A percentile compares a stretch with the other conserved stretches of the same genome.
These are phyloP conservation scores for Picocystis salinarum DNA, from an alignment of 139 green algal species.

Conservation along the genomic window DNA sequence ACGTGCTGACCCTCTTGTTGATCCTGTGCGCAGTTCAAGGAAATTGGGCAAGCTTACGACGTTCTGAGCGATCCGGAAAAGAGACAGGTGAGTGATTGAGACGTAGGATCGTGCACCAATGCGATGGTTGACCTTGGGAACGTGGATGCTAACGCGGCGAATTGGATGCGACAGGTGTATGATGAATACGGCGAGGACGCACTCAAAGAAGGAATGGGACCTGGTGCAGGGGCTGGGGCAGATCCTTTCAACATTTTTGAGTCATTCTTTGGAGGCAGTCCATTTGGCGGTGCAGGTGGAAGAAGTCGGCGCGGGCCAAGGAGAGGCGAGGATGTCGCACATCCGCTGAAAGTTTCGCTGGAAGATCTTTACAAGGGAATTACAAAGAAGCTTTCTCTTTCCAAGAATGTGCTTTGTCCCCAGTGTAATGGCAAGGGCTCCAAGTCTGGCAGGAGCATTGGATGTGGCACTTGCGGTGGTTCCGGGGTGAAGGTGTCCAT, in stretches of 20 bases:
- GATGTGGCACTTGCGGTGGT: slow-evolving; percentile 53
- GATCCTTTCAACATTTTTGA: slow-evolving; percentile 91
- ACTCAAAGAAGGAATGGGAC: slow-evolving; percentile 82
- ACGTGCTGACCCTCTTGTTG: too few relatives aligned
- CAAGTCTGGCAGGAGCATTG: slow-evolving; percentile 66
- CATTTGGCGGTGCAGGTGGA: slow-evolving; percentile 33
- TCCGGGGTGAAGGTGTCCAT: slow-evolving; percentile 73
- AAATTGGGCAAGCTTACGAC: slow-evolving; percentile 96
- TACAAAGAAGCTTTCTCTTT: slow-evolving; percentile 80
- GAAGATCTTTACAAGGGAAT: slow-evolving; percentile 83
- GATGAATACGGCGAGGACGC: slow-evolving; percentile 93
- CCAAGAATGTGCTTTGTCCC: slow-evolving; percentile 70
- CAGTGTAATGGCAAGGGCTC: slow-evolving; percentile 70
- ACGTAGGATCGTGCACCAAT: too few relatives aligned
- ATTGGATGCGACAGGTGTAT: too few relatives aligned
- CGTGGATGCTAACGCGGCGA: too few relatives aligned
- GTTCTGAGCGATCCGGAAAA: slow-evolving; percentile 88
- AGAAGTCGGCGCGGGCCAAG: slow-evolving; percentile 29
- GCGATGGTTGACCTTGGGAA: too few relatives aligned
- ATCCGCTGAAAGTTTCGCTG: slow-evolving; percentile 72
- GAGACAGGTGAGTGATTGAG: too few relatives aligned
- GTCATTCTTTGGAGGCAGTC: too few relatives aligned
- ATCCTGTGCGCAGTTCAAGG: too few relatives aligned
- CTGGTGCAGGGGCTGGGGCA: slow-evolving; percentile 34
- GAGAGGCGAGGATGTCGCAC: slow-evolving; percentile 84